Percentiles rank a stretch among this genome's conserved stretches.
These are phyloP conservation scores for Maudiozyma turicensis DNA, from an alignment of 805 yeast genomes.

Conservation along the genomic window DNA sequence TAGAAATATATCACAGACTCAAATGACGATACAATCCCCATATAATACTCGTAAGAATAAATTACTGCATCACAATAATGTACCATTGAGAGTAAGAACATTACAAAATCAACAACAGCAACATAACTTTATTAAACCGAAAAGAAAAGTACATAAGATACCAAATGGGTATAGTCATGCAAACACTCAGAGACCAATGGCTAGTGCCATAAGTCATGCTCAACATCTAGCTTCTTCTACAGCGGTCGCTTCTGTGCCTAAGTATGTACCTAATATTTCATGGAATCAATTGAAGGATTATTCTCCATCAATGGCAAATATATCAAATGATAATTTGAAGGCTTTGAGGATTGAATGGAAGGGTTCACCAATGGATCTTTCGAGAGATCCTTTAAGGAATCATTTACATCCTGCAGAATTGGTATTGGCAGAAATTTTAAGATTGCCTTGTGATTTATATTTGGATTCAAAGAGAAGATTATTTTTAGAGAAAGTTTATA, in stretches of 20 bases:
- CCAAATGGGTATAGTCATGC: slow-evolving; percentile 14
- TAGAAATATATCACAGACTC: too few species aligned
- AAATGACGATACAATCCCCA: not conserved
- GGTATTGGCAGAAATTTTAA: slow-evolving; percentile 72
- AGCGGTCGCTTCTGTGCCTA: slow-evolving; percentile 24
- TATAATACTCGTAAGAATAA: not conserved
- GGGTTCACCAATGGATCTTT: slow-evolving; percentile 92
- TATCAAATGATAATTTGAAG: slow-evolving; percentile 56
- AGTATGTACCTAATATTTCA: slow-evolving; percentile 38
- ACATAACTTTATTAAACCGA: not conserved
- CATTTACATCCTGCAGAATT: slow-evolving; percentile 89
- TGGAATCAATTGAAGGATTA: slow-evolving; percentile 73
- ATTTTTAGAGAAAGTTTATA: slow-evolving; percentile 78
- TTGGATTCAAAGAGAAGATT: slow-evolving; percentile 73
- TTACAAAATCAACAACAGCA: not conserved
- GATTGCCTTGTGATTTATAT: slow-evolving; percentile 81
- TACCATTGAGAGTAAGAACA: slow-evolving; percentile 1
- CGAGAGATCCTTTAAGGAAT: slow-evolving; percentile 59
- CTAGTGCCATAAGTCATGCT: slow-evolving; percentile 8
- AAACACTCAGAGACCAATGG: slow-evolving; percentile 25
- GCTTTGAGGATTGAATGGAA: slow-evolving; percentile 92
- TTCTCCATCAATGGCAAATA: slow-evolving; percentile 57
- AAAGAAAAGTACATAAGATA: slow-evolving; percentile 6
- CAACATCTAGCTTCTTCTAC: slow-evolving; percentile 25
- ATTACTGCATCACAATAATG: not conserved